A percentile compares a stretch with the other conserved stretches of the same genome.
phyloP scores from a whole-genome alignment of 2,329 filamentous ascomycete species.

The Neofusicoccum sp. region DNA sequence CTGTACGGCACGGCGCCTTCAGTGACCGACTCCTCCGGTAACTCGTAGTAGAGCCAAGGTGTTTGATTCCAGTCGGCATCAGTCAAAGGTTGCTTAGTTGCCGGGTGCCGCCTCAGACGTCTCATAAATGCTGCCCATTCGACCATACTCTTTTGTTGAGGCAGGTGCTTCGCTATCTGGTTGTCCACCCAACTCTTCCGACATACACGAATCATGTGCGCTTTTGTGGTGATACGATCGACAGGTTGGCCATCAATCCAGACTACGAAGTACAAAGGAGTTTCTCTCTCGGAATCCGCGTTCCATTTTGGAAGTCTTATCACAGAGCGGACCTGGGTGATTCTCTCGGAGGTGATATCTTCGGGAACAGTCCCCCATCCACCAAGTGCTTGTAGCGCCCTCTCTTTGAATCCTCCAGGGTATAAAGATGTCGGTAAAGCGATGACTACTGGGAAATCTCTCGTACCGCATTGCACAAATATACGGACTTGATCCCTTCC shows the following conservation, averaged over 20 bases:
- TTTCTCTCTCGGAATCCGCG: not conserved
- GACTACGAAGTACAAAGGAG: constrained; percentile 4
- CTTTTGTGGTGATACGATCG: constrained; percentile 3
- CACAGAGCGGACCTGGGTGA: not conserved
- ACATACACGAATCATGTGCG: constrained; percentile 1
- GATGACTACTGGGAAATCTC: constrained; percentile 1
- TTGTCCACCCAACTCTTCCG: constrained; percentile 2
- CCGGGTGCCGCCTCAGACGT: not conserved
- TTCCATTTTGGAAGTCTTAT: constrained; percentile 6
- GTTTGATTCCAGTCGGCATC: not conserved
- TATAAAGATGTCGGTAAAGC: constrained; percentile 8
- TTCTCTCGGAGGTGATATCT: constrained; percentile 1
- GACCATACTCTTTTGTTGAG: not conserved
- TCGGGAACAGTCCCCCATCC: not conserved
- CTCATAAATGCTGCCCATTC: constrained; percentile 1
- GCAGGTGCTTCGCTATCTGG: constrained; percentile 5
- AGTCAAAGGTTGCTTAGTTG: not conserved
- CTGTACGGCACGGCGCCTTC: not conserved
- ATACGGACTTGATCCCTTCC: constrained; percentile 1
- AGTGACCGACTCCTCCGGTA: not conserved
- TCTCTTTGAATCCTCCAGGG: constrained; percentile 6
- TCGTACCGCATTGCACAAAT: constrained; percentile 2
- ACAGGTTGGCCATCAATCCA: not conserved
- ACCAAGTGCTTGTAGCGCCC: not conserved
- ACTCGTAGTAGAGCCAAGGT: not conserved